A percentile compares a stretch with the other conserved stretches of the same genome.
Conservation (phyloP, 2,329 filamentous ascomycete species). For the Cercospora sp. region DNA sequence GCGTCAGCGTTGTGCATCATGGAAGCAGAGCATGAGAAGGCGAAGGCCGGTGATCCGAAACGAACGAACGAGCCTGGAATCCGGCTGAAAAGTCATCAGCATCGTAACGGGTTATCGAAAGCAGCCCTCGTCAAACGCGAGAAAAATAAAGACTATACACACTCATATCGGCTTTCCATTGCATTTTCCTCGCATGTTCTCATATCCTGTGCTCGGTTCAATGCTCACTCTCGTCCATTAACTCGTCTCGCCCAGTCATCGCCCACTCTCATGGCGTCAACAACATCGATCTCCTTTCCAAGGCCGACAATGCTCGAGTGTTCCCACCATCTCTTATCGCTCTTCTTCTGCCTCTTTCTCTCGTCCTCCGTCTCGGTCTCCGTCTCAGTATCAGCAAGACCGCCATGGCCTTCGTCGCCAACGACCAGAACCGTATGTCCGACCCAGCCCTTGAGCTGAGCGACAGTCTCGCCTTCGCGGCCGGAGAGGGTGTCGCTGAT, state of each 20-base stretch:
- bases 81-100: neutral
- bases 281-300: constrained; percentile 83
- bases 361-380: constrained; percentile 64
- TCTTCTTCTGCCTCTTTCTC: constrained; percentile 45
- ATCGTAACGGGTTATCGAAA: constrained; percentile 12
- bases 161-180: constrained; percentile 6
- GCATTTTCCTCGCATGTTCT: neutral
- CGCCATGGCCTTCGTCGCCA: constrained; percentile 74
- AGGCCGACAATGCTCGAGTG: constrained; percentile 77
- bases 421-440: constrained; percentile 63
- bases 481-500: constrained; percentile 72
- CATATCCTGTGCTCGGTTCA: neutral
- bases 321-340: constrained; percentile 71
- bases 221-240: constrained; percentile 55
- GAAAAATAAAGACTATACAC: constrained; percentile 13
- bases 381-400: constrained; percentile 76
- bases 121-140: neutral
- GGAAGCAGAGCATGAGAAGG: too few relatives aligned
- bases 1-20: too few relatives aligned
- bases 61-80: too few relatives aligned
- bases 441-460: constrained; percentile 65
- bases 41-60: too few relatives aligned
- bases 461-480: constrained; percentile 69
- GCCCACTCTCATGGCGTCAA: constrained; percentile 76
- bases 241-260: constrained; percentile 87